Base-by-base conservation (phyloP, 306 rosid genomes). In the Quercus parvula region DNA sequence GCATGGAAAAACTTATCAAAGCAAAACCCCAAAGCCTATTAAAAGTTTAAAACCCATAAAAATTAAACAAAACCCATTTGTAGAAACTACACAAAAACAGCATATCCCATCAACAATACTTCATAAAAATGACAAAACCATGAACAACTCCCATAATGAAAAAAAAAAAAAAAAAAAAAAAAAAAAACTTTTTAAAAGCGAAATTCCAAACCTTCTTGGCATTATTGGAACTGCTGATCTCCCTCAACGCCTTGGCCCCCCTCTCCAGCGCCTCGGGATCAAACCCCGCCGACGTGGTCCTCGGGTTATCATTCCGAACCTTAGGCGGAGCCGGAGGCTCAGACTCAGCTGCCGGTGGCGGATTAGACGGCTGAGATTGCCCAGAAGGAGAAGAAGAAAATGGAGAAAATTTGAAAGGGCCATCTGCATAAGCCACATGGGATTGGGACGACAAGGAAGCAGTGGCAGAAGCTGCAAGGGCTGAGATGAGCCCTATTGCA, bases 181-280 rank as follows among this genome's bases (percentile, higher is more conserved):
- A 25, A 62, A 13, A 73, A 38, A 77, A 57, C 17, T 3, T 0
- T 3, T 49, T 49, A 13, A 17, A 13, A 11, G 10, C 5, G 3
- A 54, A 72, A 38, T 31, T 54, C 11, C 57, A 46, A 62, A 95
- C 99, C 92, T 95, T 88, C 86, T 90, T 93, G 62, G 90, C 91
- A 6, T 91, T 84, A 1, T 90, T 76, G 22, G 97, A 86, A 74
- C 71, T 66, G 28, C 86, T 19, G 44, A 95, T 88, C 18, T 89
- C 85, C 51, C 1, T 79, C 74, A 93, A 83, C 49, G 86, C 89
- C 79, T 88, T 79, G 46, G 89, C 99, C 0, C 96, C 99, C 46
- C 91, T 85, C 82, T 91, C 98, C 74, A 95, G 81, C 0, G 99
- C 86, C 74, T 88, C 94, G 0, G 98, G 97, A 84, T 95, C 99